Percentiles rank a stretch among this genome's conserved stretches.
Conservation (phyloP, 345 rosid genomes). For the Bruguiera parviflora region DNA sequence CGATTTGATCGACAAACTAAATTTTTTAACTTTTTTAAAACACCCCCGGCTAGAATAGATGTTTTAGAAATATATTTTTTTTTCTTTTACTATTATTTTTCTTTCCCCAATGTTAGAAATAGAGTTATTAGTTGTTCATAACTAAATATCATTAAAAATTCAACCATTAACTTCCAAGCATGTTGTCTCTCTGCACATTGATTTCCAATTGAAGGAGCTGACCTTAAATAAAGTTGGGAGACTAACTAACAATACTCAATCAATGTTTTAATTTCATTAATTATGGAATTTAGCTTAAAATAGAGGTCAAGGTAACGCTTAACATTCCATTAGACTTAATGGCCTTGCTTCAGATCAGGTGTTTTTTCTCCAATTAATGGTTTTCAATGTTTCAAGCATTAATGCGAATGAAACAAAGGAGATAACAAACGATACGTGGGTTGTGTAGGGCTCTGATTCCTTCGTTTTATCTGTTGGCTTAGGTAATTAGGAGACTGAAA, state of each 20-base stretch:
- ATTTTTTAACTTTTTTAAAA: too few species aligned
- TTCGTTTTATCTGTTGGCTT: too few species aligned
- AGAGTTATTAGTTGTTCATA: neutral
- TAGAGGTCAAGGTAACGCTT: slow-evolving; percentile 5
- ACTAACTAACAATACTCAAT: neutral
- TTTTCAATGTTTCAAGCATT: neutral
- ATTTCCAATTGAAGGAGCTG: neutral
- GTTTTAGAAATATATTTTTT: neutral
- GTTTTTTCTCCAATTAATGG: neutral
- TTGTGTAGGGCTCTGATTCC: too few species aligned
- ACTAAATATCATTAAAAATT: slow-evolving; percentile 6
- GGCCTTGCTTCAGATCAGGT: neutral
- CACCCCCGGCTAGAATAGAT: too few species aligned
- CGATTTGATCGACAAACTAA: too few species aligned
- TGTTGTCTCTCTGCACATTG: neutral
- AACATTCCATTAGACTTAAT: slow-evolving; percentile 5
- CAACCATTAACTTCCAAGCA: neutral
- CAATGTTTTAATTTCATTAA: slow-evolving; percentile 7
- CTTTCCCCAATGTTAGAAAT: neutral
- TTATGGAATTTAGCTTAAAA: neutral
- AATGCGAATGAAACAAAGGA: too few species aligned
- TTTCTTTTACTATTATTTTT: too few species aligned
- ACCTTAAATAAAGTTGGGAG: neutral
- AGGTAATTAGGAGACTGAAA: too few species aligned
- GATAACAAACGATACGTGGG: too few species aligned